phyloP scores from a whole-genome alignment of 1,139 yeast genomes.

The Saccharomyces pastorianus region DNA sequence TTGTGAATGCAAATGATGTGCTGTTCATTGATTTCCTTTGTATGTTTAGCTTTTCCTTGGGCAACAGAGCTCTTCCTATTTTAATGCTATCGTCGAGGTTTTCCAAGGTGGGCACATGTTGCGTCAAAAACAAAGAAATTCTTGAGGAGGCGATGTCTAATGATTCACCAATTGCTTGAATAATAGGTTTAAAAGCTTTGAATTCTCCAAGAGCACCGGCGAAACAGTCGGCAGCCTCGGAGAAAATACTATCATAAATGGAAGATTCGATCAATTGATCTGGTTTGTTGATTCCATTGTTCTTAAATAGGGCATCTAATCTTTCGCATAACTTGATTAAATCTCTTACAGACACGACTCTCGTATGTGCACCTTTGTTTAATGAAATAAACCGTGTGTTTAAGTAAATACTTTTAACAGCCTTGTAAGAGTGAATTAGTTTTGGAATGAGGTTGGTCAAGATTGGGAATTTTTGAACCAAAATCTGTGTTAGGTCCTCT shows the following conservation, averaged over 20 bases:
- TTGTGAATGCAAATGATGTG: slow-evolving; percentile 77
- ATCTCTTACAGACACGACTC: slow-evolving; percentile 72
- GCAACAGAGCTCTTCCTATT: slow-evolving; percentile 66
- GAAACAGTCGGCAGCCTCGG: slow-evolving; percentile 91
- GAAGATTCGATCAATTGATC: slow-evolving; percentile 53
- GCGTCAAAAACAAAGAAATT: slow-evolving; percentile 52
- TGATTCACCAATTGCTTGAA: slow-evolving; percentile 59
- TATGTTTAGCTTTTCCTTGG: slow-evolving; percentile 27
- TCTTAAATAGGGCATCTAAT: slow-evolving; percentile 45
- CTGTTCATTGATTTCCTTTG: slow-evolving; percentile 37
- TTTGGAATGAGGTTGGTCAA: slow-evolving; percentile 46
- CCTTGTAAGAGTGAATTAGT: slow-evolving; percentile 55
- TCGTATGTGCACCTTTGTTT: slow-evolving; percentile 67
- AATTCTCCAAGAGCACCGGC: slow-evolving; percentile 72
- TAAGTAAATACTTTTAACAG: slow-evolving; percentile 47
- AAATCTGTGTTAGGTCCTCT: slow-evolving; percentile 50
- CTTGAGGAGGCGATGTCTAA: slow-evolving; percentile 71
- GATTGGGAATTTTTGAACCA: slow-evolving; percentile 53
- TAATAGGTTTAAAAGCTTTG: slow-evolving; percentile 53
- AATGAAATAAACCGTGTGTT: slow-evolving; percentile 54
- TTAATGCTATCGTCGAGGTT: slow-evolving; percentile 42
- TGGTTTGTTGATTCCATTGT: slow-evolving; percentile 42
- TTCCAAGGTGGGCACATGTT: slow-evolving; percentile 60
- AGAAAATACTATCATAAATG: slow-evolving; percentile 67
- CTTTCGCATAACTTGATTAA: slow-evolving; percentile 77